Evolutionary conservation across 2,329 filamentous ascomycete species (phyloP).

Genomic region (Sporothrix euskadiensis): DNA sequence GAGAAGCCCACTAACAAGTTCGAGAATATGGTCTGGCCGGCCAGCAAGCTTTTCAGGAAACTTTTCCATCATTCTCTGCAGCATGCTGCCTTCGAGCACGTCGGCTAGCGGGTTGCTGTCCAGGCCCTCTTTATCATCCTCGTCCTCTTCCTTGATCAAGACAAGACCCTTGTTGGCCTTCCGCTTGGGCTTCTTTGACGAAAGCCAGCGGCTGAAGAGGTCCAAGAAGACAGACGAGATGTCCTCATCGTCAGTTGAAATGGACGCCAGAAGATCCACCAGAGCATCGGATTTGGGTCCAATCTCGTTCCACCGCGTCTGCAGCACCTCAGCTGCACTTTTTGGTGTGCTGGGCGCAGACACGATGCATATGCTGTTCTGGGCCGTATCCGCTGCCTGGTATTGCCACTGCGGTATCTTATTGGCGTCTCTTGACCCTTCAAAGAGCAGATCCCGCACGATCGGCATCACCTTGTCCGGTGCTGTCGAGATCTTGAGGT

Average conservation of each 20-base stretch:
- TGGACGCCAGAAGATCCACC: slow-evolving; percentile 50
- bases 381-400: slow-evolving; percentile 43
- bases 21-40: slow-evolving; percentile 64
- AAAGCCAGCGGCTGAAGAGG: slow-evolving; percentile 61
- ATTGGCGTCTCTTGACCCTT: slow-evolving; percentile 46
- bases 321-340: slow-evolving; percentile 36
- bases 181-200: slow-evolving; percentile 33
- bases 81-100: slow-evolving; percentile 60
- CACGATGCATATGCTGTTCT: slow-evolving; percentile 56
- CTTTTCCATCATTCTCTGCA: slow-evolving; percentile 65
- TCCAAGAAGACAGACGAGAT: slow-evolving; percentile 61
- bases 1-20: slow-evolving; percentile 63
- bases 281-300: slow-evolving; percentile 53
- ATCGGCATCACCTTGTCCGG: slow-evolving; percentile 52
- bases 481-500: slow-evolving; percentile 58
- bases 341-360: slow-evolving; percentile 35
- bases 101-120: slow-evolving; percentile 46
- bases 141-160: slow-evolving; percentile 33
- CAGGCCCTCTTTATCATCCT: slow-evolving; percentile 36
- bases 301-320: slow-evolving; percentile 40
- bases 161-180: slow-evolving; percentile 33
- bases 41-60: slow-evolving; percentile 64
- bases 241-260: slow-evolving; percentile 57
- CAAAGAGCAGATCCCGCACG: slow-evolving; percentile 56
- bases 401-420: slow-evolving; percentile 54